phyloP scores from a whole-genome alignment of 768 basidiomycete species.

The Suillus subalutaceus region DNA sequence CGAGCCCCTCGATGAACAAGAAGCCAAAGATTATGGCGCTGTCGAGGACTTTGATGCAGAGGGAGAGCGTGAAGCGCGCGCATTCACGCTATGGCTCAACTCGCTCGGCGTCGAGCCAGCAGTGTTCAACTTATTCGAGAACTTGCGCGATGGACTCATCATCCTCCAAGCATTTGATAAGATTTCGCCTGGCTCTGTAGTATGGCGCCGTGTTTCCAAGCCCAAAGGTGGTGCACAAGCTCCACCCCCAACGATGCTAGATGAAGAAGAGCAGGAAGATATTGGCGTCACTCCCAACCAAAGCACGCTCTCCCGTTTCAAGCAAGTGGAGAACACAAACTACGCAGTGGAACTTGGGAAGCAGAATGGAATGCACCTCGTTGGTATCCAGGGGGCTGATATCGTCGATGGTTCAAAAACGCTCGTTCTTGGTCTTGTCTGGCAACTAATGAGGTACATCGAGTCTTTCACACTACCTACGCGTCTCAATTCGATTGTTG shows the following conservation, averaged over 20 bases:
- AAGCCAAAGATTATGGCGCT: slow-evolving; percentile 85
- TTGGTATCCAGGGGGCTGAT: slow-evolving; percentile 97
- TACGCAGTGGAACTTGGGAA: slow-evolving; percentile 92
- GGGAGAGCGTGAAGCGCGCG: slow-evolving; percentile 96
- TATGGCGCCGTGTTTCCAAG: slow-evolving; percentile 96
- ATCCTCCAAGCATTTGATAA: slow-evolving; percentile 98
- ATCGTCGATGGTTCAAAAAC: slow-evolving; percentile 95
- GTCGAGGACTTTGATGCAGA: slow-evolving; percentile 99
- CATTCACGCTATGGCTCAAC: slow-evolving; percentile 98
- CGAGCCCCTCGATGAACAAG: slow-evolving; percentile 91
- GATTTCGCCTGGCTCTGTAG: slow-evolving; percentile 86
- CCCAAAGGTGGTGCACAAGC: slow-evolving; percentile 61
- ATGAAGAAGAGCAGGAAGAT: slow-evolving; percentile 70
- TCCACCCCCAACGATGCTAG: slow-evolving; percentile 39
- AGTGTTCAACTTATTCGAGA: slow-evolving; percentile 96
- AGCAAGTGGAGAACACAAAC: slow-evolving; percentile 98
- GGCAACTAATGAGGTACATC: slow-evolving; percentile 93
- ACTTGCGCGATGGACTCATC: slow-evolving; percentile 88
- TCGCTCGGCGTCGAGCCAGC: slow-evolving; percentile 95
- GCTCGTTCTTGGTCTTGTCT: slow-evolving; percentile 92
- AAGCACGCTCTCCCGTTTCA: slow-evolving; percentile 89
- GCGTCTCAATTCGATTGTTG: background rate
- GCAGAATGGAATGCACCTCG: slow-evolving; percentile 92
- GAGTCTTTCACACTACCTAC: background rate
- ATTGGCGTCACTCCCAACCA: slow-evolving; percentile 84